phyloP scores from a whole-genome alignment of 345 rosid genomes.

The Durio zibethinus region DNA sequence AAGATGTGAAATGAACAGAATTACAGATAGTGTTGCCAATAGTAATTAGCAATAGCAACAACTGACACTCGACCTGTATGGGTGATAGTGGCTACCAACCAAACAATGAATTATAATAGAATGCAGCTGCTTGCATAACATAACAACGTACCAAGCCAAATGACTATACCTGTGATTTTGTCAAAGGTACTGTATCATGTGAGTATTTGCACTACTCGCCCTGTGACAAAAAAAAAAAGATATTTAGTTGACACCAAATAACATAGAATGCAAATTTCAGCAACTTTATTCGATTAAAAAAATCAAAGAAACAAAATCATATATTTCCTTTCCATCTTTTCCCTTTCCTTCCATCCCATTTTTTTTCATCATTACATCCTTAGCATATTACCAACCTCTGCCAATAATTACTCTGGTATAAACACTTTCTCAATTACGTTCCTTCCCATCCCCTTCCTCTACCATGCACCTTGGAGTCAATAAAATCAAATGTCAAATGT shows the following conservation, averaged over 20 bases:
- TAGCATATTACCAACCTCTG: not conserved
- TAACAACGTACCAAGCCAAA: slow-evolving; percentile 8
- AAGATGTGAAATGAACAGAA: not conserved
- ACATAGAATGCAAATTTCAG: not conserved
- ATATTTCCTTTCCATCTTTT: not conserved
- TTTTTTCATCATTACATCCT: not conserved
- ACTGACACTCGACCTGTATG: not conserved
- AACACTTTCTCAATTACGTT: not conserved
- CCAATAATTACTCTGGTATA: not conserved
- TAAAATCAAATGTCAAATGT: not conserved
- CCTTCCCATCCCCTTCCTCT: not conserved
- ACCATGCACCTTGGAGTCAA: not conserved
- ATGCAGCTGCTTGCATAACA: not conserved
- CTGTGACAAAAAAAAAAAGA: slow-evolving; percentile 35
- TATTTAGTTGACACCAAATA: not conserved
- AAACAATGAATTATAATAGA: not conserved
- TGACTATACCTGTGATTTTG: slow-evolving; percentile 61
- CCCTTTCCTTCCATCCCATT: not conserved
- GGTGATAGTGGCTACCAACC: not conserved
- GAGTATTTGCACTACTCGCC: slow-evolving; percentile 85
- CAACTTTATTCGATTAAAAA: not conserved
- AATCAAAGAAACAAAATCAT: not conserved
- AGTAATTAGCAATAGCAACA: not conserved
- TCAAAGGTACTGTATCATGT: slow-evolving; percentile 74
- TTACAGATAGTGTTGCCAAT: slow-evolving; percentile 1